Evolutionary conservation across 345 rosid genomes (phyloP).

Genomic region (Cochlearia excelsa): DNA sequence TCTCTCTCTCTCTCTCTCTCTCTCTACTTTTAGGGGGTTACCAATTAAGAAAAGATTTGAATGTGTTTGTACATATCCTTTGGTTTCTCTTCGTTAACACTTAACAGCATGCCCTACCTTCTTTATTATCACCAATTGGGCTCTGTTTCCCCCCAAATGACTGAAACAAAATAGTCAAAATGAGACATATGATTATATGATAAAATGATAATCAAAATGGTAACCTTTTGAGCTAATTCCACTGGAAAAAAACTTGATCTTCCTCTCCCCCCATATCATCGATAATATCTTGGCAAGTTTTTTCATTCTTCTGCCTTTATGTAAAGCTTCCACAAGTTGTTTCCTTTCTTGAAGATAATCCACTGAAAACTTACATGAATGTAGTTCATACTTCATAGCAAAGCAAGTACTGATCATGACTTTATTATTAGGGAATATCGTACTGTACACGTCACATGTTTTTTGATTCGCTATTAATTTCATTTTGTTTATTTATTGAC

Average conservation of each 20-base stretch:
- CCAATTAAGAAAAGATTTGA: conserved; percentile 51
- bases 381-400: conserved; percentile 66
- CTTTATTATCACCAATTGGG: conserved; percentile 56
- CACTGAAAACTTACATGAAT: conserved; percentile 40
- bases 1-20: not conserved
- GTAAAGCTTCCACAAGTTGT: conserved; percentile 65
- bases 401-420: conserved; percentile 60
- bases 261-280: conserved; percentile 86
- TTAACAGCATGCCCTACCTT: conserved; percentile 78
- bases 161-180: conserved; percentile 36
- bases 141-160: conserved; percentile 55
- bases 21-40: conserved; percentile 3
- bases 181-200: not conserved
- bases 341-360: conserved; percentile 66
- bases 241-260: conserved; percentile 74
- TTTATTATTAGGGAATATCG: too few relatives aligned
- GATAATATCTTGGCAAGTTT: conserved; percentile 67
- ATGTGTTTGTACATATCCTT: conserved; percentile 60
- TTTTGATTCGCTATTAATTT: too few relatives aligned
- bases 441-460: too few relatives aligned
- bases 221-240: conserved; percentile 70
- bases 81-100: conserved; percentile 61
- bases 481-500: too few relatives aligned
- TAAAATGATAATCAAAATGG: too few relatives aligned
- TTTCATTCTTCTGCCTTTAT: conserved; percentile 62